Evolutionary conservation across 108 stramenopile species (phyloP), one percentile per base, ranked within the genome.

Genomic region (Nannochloropsis salina): DNA sequence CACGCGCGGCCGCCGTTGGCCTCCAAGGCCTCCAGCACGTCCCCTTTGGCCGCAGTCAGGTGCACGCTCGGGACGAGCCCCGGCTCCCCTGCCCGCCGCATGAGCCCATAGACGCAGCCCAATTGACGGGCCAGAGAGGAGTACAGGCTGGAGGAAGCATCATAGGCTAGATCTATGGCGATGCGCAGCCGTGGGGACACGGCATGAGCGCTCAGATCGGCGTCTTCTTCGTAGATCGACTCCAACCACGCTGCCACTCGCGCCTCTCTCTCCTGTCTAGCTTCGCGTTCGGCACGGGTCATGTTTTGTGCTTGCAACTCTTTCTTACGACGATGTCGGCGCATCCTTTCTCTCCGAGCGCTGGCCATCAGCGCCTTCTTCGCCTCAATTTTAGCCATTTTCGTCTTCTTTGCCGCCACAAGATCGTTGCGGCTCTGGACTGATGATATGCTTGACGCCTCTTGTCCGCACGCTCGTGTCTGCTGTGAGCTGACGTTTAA

Each of bases 341-440:
- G 61, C 61, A 74, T 74, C 61, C n/a, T 74, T 15, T 74, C 61
- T 15, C 61, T 15, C 20, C 61, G 61, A n/a, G 61, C 61, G 61
- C n/a, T 74, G 61, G n/a, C 2, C 61, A 74, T 74, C 20, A 74
- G 61, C 61, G n/a, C n/a, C 8, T 74, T 74, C 61, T 74, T 74
- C 20, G 61, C 61, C n/a, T 74, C 61, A n/a, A 74, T n/a, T 74
- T 74, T 74, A 74, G 61, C 61, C 61, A 74, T 2, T n/a, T 74
- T 74, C 20, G 61, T n/a, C 61, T 74, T 74, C 20, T 15, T 74
- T n/a, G 15, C 20, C 3, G 61, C 61, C 15, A 74, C n/a, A 8
- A 74, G 61, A 15, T 15, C 61, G 20, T 74, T n/a, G 61, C 61
- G 31, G 31, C 31, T 31, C 31, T 31, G 31, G 31, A 31, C 31